Evolutionary conservation across 1,284 basidiomycete species (phyloP).

Genomic region (Agaricales sp.): DNA sequence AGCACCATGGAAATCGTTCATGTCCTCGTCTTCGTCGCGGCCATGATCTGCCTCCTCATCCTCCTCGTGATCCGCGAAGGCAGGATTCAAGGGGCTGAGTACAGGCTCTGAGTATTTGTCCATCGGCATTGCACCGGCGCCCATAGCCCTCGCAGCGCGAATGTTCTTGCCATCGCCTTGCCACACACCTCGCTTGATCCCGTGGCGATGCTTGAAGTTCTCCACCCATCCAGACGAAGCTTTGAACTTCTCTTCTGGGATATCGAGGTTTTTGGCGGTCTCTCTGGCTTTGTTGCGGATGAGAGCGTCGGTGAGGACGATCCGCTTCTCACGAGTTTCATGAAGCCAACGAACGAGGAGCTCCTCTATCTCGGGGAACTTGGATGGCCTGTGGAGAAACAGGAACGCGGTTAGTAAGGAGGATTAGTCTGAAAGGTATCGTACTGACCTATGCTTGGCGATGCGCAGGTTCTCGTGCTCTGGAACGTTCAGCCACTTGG

Average conservation of each 20-base stretch:
- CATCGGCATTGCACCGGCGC: slow-evolving; percentile 11
- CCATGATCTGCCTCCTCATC: too few relatives aligned
- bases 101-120: slow-evolving; percentile 14
- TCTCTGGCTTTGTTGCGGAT: slow-evolving; percentile 67
- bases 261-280: slow-evolving; percentile 47
- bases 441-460: slow-evolving; percentile 51
- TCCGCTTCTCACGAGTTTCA: slow-evolving; percentile 37
- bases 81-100: slow-evolving; percentile 24
- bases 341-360: slow-evolving; percentile 53
- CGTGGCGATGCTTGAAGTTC: slow-evolving; percentile 79
- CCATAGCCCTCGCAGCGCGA: slow-evolving; percentile 19
- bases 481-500: slow-evolving; percentile 67
- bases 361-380: slow-evolving; percentile 71
- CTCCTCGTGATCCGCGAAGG: slow-evolving; percentile 22
- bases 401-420: slow-evolving; percentile 6
- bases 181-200: slow-evolving; percentile 60
- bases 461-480: slow-evolving; percentile 45
- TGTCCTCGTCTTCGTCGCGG: slow-evolving; percentile 13
- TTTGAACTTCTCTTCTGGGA: slow-evolving; percentile 72
- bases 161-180: slow-evolving; percentile 25
- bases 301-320: slow-evolving; percentile 55
- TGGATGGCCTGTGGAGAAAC: slow-evolving; percentile 47
- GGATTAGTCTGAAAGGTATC: slow-evolving; percentile 7
- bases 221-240: slow-evolving; percentile 87
- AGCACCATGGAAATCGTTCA: slow-evolving; percentile 3